Base-by-base conservation (phyloP, 768 basidiomycete species). In the Amyloporia xantha region DNA sequence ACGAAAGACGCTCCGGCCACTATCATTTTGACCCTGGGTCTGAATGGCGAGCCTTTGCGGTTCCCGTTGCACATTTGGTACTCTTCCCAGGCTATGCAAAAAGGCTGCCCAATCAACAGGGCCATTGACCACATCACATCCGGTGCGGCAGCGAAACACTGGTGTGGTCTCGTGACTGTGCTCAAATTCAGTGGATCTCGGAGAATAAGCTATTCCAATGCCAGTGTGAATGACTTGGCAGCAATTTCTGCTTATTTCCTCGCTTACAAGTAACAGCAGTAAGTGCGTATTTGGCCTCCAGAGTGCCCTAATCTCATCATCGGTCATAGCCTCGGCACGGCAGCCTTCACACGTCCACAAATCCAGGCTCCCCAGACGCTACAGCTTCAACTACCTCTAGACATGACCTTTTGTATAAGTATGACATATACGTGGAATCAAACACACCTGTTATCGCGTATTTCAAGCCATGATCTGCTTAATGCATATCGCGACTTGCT, bases 171-270 rank as follows among this genome's bases (percentile, higher is more conserved):
- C 2, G 89, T 91, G 38, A 70, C 91, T 35, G 90, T 88, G 24
- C 74, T 92, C 58, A 91, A 91, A 64, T 90, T 85, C 69, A 90
- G 82, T 53, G 89, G 89, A 30, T 84, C 88, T 2, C 74, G 90
- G 40, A 76, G 86, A 55, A 87, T 89, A 63, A 82, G 85, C n/a
- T 92, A 92, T 59, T 72, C 86, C 0, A 88, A 91, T 56, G 90
- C 89, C 40, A 84, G 86, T 12, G 77, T 82, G 5, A 91, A 90
- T 60, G 90, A 91, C 63, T 72, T 92, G 19, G 87, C 90, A 25
- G 86, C 90, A 13, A 71, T 92, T 19, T 91, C 90, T 0, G 86
- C 90, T 1, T 92, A 91, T 61, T 92, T 92, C 68, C 73, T 92
- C 47, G 78, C 84, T 4, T 89, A 85, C 69, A 85, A 84, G 64